These are phyloP conservation scores for Trametopsis cervina DNA, from an alignment of 768 basidiomycete species.

Conservation along the genomic window DNA sequence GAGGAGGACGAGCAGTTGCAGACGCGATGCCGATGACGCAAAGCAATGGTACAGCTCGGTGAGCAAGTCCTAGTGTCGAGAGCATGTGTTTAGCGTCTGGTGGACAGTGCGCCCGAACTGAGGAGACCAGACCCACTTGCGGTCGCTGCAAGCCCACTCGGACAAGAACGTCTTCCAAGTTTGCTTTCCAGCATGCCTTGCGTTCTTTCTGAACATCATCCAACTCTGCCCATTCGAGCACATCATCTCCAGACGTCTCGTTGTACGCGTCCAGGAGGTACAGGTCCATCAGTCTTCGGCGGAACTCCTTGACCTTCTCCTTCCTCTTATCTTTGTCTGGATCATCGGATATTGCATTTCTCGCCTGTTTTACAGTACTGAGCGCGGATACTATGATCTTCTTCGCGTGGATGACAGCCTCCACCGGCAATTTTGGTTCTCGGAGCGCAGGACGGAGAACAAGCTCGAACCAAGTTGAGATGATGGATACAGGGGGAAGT, in stretches of 20 bases:
- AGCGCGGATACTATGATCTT: conserved; percentile 63
- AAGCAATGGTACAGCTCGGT: conserved; percentile 62
- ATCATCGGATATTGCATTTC: conserved; percentile 19
- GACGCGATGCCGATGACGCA: conserved; percentile 47
- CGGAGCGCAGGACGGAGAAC: conserved; percentile 72
- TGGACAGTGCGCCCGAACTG: conserved; percentile 4
- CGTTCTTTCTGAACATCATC: conserved; percentile 54
- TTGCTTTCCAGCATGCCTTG: conserved; percentile 65
- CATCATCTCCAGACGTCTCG: conserved; percentile 66
- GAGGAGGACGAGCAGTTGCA: conserved; percentile 65
- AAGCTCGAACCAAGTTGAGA: conserved; percentile 78
- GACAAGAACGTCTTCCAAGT: conserved; percentile 70
- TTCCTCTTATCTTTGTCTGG: conserved; percentile 32
- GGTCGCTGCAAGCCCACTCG: conserved; percentile 57
- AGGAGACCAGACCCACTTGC: conserved; percentile 39
- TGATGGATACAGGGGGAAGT: conserved; percentile 56
- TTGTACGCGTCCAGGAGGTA: conserved; percentile 75
- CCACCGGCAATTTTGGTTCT: conserved; percentile 57
- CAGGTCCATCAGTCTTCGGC: conserved; percentile 62
- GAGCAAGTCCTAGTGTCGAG: conserved; percentile 51
- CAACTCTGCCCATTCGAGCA: conserved; percentile 67
- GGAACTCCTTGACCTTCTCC: conserved; percentile 57
- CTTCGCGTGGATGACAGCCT: conserved; percentile 58
- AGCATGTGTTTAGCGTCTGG: conserved; percentile 10
- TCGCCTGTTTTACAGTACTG: conserved; percentile 13